Base-by-base conservation (phyloP, 306 rosid genomes). In the Cucurbita argyrosperma region DNA sequence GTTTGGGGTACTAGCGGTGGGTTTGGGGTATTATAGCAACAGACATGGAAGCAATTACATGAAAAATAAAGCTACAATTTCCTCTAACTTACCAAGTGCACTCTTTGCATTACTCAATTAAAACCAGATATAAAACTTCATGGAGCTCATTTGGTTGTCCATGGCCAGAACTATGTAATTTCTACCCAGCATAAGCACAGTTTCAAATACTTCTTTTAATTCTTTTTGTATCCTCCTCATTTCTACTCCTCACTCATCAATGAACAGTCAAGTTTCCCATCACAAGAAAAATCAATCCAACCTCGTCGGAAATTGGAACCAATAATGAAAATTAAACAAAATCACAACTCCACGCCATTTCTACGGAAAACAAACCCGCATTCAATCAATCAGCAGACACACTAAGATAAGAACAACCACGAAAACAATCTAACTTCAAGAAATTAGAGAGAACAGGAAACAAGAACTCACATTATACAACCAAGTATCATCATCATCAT, bases 401-500 rank as follows among this genome's bases (percentile, higher is more conserved):
- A 43, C 5, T 10, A 65, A n/a, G 30, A 64, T 14, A 50, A 50
- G 37, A 18, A 40, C 35, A 40, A 60, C 71, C 50, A 42, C 4
- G 43, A 65, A 4, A 64, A 13, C 10, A 30, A 30, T 30, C 35
- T 30, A 30, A 30, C 35, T 30, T 30, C 35, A 0, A 30, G 35
- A 30, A 30, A 30, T 30, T 30, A 30, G 35, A 30, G 35, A 30
- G 35, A 30, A 30, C 46, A 38, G 3, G 26, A 30, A 5, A 0
- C 26, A 71, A 71, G 63, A 65, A 59, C 94, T 84, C 77, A 93
- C 98, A 82, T 90, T 81, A 75, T 87, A 75, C 46, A 78, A 66
- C 78, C 82, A 87, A 14, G 3, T 78, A 6, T 60, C 83, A 7
- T 72, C 35, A 30, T 30, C 19, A 19, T 19, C 77, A 6, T 81